A percentile compares a stretch with the other conserved stretches of the same genome.
Evolutionary conservation across 176 grass and related monocot genomes (phyloP).

Genomic region (Elaeis guineensis): DNA sequence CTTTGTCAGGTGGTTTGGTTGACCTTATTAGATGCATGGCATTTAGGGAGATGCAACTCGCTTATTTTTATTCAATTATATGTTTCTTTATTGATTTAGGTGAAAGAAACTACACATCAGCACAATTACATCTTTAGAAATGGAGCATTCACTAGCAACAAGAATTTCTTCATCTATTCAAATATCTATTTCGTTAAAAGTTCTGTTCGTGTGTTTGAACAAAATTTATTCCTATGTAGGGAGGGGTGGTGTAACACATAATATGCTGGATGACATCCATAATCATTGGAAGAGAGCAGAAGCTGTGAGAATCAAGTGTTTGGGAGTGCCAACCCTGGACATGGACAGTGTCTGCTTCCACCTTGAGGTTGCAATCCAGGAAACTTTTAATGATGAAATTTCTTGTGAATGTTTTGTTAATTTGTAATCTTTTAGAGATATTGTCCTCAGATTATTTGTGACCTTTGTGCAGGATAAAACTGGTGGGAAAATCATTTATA

Average conservation of each 20-base stretch:
- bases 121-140: too few species aligned
- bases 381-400: too few species aligned
- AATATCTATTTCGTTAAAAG: too few species aligned
- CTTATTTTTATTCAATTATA: too few species aligned
- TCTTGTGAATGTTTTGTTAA: background rate
- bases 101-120: too few species aligned
- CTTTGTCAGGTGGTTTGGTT: too few species aligned
- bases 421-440: background rate
- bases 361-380: conserved; percentile 38
- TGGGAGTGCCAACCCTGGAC: conserved; percentile 67
- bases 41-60: too few species aligned
- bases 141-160: too few species aligned
- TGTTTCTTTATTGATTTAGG: too few species aligned
- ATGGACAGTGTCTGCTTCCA: conserved; percentile 68
- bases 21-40: too few species aligned
- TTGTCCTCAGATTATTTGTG: conserved; percentile 17
- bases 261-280: conserved; percentile 76
- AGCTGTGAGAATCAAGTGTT: conserved; percentile 66
- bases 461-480: conserved; percentile 51
- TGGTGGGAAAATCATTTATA: conserved; percentile 54
- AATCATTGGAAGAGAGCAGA: conserved; percentile 70
- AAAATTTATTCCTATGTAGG: conserved; percentile 21
- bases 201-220: too few species aligned
- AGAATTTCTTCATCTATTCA: too few species aligned
- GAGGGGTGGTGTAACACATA: conserved; percentile 63